Evolutionary conservation across 371 early-diverging fungal genomes (phyloP).

Genomic region (Conidiobolus incongruus): DNA sequence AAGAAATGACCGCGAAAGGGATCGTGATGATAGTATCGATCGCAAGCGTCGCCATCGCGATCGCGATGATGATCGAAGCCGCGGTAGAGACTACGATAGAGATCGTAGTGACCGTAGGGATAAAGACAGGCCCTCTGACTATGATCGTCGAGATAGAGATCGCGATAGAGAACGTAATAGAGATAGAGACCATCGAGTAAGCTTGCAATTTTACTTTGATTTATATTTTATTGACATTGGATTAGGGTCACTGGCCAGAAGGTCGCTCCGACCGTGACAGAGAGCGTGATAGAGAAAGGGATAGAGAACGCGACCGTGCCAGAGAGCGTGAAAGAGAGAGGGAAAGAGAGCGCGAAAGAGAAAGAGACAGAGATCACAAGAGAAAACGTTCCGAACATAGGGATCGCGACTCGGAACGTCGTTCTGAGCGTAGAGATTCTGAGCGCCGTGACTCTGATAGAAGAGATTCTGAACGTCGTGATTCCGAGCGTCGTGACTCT

Average conservation of each 20-base stretch:
- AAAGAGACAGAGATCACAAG: background rate
- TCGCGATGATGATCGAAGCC: constrained; percentile 7
- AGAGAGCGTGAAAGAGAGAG: background rate
- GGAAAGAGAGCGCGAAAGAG: background rate
- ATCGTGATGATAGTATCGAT: background rate
- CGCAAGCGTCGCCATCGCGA: constrained; percentile 6
- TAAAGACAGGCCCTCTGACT: background rate
- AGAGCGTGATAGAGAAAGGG: no score
- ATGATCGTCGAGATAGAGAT: constrained; percentile 3
- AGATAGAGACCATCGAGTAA: background rate
- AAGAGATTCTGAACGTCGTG: background rate
- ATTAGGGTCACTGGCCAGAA: no score
- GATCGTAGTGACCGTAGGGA: constrained; percentile 1
- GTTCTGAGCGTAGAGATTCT: background rate
- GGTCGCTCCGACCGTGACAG: no score
- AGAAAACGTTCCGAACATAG: background rate
- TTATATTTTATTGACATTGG: no score
- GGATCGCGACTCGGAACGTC: background rate
- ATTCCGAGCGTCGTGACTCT: no score
- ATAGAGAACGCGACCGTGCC: background rate
- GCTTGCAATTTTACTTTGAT: background rate
- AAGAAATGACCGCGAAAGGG: background rate
- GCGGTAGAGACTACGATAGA: constrained; percentile 2
- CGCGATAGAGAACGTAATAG: constrained; percentile 6
- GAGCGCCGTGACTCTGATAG: background rate